Evolutionary conservation across 108 stramenopile species (phyloP), one percentile per base, ranked within the genome.

Genomic region (Fistulifera pelliculosa): DNA sequence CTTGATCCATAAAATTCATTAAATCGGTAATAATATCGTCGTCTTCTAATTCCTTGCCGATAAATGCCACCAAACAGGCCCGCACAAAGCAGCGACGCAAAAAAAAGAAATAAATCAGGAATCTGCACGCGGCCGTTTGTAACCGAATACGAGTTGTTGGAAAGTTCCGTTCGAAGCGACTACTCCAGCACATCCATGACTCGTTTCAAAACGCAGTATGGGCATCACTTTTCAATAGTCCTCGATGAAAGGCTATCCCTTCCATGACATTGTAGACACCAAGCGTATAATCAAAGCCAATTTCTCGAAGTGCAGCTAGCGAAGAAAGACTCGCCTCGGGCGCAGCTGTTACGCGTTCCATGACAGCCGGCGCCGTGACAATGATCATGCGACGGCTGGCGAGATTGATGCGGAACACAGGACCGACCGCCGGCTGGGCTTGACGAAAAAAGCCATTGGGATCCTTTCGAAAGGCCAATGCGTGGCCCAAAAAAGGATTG

Each of bases 341-440:
- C 6, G 47, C 47, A 12, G 8, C 58, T 17, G 72, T 59, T 2
- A 81, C 58, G 16, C 64, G 68, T 35, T 59, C 43, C 7, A n/a
- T 47, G 1, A 49, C 27, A 13, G 14, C 12, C 22, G 41, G 13
- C 35, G 35, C 16, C 0, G 53, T 62, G 19, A 76, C 56, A 21
- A 81, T 51, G 16, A 78, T 47, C 74, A 78, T 77, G 3, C 56
- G 41, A 39, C 66, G 71, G 0, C 80, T 76, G 3, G 80, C 80
- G 39, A 81, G 48, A 47, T 81, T 81, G 21, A 81, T 23, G 21
- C 60, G 56, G 60, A 81, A 81, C 13, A 77, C 31, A 35, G 31
- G 8, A 35, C 31, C 31, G 6, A 35, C 31, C 28, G 53, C 17
- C 16, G 42, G 21, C 27, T 57, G 47, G 21, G 39, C 17, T 11